Evolutionary conservation across 768 basidiomycete genomes (phyloP).

Genomic region (Leccinum disarticulatum): DNA sequence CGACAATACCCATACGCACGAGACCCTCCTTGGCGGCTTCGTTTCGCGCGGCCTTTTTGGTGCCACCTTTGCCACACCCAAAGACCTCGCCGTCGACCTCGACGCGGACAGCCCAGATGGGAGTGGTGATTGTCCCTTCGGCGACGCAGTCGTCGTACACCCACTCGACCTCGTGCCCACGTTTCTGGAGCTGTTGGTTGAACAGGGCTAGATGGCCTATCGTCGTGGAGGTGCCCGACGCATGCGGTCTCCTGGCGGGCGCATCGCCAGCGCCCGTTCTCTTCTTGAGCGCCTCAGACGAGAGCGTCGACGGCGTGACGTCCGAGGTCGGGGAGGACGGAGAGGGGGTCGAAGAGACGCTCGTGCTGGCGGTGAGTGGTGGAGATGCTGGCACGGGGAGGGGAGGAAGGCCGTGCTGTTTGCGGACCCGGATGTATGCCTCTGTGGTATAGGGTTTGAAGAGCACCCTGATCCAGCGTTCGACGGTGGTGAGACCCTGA

Average conservation of each 20-base stretch:
- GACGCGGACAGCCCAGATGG: conserved; percentile 71
- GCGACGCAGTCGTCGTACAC: conserved; percentile 51
- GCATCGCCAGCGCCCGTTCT: conserved; percentile 12
- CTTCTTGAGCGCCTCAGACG: conserved; percentile 2
- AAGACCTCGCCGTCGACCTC: conserved; percentile 58
- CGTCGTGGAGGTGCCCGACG: conserved; percentile 30
- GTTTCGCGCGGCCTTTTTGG: conserved; percentile 78
- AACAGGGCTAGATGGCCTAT: conserved; percentile 75
- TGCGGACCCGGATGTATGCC: conserved; percentile 64
- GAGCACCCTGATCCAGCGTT: conserved; percentile 59
- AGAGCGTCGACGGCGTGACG: not conserved
- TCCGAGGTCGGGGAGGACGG: not conserved
- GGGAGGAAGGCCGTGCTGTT: conserved; percentile 64
- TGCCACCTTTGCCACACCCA: conserved; percentile 66
- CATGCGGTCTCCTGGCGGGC: conserved; percentile 14
- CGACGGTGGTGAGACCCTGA: conserved; percentile 57
- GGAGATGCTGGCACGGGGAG: conserved; percentile 31
- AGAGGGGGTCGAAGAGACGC: conserved; percentile 18
- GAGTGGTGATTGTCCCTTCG: conserved; percentile 61
- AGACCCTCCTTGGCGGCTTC: conserved; percentile 80
- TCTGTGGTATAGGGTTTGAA: conserved; percentile 61
- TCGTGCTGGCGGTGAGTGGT: conserved; percentile 17
- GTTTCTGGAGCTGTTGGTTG: conserved; percentile 72
- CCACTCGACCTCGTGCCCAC: conserved; percentile 65
- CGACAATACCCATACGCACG: conserved; percentile 53